Evolutionary conservation across 768 basidiomycete species (phyloP), one percentile per base, ranked within the genome.

Genomic region (Myochromella boudieri): DNA sequence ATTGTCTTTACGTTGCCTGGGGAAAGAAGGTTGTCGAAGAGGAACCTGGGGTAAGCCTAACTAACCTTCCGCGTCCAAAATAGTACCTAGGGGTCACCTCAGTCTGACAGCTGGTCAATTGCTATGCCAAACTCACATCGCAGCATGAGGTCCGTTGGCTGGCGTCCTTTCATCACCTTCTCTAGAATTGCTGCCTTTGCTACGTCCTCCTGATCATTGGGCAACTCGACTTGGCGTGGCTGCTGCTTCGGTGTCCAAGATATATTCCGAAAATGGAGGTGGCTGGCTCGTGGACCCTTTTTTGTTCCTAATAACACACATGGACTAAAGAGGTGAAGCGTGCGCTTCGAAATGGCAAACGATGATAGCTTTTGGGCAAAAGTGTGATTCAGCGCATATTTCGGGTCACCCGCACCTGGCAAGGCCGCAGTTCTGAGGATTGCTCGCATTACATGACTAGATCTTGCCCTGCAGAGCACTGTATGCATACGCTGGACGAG

Each of bases 141-240:
- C 49, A 97, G 72, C 82, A 91, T 89, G 51, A 95, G 82, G 58
- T 95, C 93, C 26, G 90, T 81, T 18, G 91, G 89, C 58, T 92
- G 87, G 42, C 91, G 80, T 46, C 87, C 86, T 63, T 90, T 90
- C 79, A 91, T 84, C 49, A 88, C 84, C 55, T 87, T 90, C 59
- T 91, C 90, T 39, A 92, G 68, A 50, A 93, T 84, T 41, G 84
- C 83, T 22, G 77, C 78, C 58, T 84, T 83, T 1, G 85, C 78
- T 26, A 73, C 74, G 58, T 90, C 87, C 65, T 92, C 87, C 58
- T 85, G 79, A 37, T 59, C 68, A 46, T 71, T 68, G 25, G 73
- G 59, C 14, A 61, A 58, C 29, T 70, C 68, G 33, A 59, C 54
- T 33, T 55, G 37, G 34, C 59, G 65, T 40, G 64, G 53, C 14